These are phyloP conservation scores for Metschnikowia corniflorae DNA, from an alignment of 805 yeast genomes.

Conservation along the genomic window DNA sequence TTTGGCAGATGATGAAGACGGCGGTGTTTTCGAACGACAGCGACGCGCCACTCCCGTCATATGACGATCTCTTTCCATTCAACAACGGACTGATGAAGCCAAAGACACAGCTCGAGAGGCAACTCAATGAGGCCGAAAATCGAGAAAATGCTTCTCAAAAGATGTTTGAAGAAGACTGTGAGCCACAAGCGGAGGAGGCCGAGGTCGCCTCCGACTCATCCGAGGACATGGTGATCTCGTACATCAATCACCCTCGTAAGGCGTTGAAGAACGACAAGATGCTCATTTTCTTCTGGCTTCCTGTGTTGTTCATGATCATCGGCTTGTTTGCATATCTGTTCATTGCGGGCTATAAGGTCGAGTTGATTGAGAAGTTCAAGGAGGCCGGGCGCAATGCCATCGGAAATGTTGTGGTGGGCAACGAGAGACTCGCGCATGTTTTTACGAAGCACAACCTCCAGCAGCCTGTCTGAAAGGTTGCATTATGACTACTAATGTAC, in stretches of 20 bases:
- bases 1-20: constrained; percentile 44
- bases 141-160: constrained; percentile 1
- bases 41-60: constrained; percentile 53
- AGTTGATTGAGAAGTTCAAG: constrained; percentile 33
- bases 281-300: constrained; percentile 89
- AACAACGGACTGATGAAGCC: constrained; percentile 25
- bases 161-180: background rate
- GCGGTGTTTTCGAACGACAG: constrained; percentile 35
- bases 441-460: constrained; percentile 18
- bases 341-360: constrained; percentile 39
- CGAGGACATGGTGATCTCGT: constrained; percentile 42
- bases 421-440: constrained; percentile 38
- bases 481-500: background rate
- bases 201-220: constrained; percentile 40
- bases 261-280: constrained; percentile 69
- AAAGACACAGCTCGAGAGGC: constrained; percentile 31
- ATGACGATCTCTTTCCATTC: constrained; percentile 72
- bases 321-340: constrained; percentile 44
- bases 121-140: constrained; percentile 23
- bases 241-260: constrained; percentile 43
- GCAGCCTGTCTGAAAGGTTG: constrained; percentile 1
- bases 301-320: constrained; percentile 58
- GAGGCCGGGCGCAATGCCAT: constrained; percentile 32
- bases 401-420: constrained; percentile 43
- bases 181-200: constrained; percentile 24